These are phyloP conservation scores for Conticribra guillardii DNA, from an alignment of 108 stramenopile genomes.

Conservation along the genomic window DNA sequence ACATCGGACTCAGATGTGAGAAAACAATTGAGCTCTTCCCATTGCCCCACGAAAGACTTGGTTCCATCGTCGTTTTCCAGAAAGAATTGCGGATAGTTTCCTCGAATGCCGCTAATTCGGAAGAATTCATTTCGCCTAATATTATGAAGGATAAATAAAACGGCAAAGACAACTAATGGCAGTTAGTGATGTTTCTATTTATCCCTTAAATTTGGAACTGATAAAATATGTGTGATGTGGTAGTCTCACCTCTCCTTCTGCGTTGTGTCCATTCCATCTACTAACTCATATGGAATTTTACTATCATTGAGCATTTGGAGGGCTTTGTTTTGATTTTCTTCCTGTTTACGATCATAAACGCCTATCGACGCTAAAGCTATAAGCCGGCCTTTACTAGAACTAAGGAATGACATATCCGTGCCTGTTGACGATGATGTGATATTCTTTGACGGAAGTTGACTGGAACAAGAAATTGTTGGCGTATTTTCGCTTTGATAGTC, in stretches of 20 bases:
- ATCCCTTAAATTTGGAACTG: too few relatives aligned
- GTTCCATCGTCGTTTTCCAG: not conserved
- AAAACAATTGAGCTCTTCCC: too few relatives aligned
- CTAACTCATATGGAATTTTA: slow-evolving; percentile 27
- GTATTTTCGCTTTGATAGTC: too few relatives aligned
- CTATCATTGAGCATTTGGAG: slow-evolving; percentile 7
- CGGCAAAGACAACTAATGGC: slow-evolving; percentile 7
- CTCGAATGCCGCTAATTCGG: slow-evolving; percentile 40
- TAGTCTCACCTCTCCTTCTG: not conserved
- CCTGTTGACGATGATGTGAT: too few relatives aligned
- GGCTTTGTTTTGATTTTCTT: slow-evolving; percentile 1
- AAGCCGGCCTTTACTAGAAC: not conserved
- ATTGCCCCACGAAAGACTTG: too few relatives aligned
- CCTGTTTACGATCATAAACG: slow-evolving; percentile 5
- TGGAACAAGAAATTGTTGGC: too few relatives aligned
- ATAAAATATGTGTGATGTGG: too few relatives aligned
- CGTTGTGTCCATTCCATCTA: slow-evolving; percentile 44
- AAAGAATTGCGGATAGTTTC: slow-evolving; percentile 54
- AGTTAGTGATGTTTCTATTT: too few relatives aligned
- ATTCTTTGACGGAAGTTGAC: too few relatives aligned
- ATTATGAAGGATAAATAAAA: slow-evolving; percentile 1
- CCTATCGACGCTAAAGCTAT: slow-evolving; percentile 4
- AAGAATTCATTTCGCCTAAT: slow-evolving; percentile 35
- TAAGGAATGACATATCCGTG: too few relatives aligned
- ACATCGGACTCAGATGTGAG: not conserved